phyloP scores from a whole-genome alignment of 345 rosid species.

The Laguncularia racemosa region DNA sequence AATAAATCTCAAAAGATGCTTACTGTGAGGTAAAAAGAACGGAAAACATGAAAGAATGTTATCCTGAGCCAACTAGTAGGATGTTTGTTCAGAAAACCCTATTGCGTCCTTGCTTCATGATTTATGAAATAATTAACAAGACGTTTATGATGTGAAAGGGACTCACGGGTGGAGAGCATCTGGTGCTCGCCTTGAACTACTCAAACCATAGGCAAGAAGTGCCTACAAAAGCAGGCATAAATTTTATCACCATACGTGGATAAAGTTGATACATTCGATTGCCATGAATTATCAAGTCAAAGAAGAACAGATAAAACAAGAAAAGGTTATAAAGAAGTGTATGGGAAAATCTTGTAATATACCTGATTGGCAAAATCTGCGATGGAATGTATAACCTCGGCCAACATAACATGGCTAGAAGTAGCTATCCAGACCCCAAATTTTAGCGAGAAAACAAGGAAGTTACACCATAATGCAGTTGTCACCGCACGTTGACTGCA shows the following conservation, averaged over 20 bases:
- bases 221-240: slow-evolving; percentile 49
- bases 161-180: slow-evolving; percentile 98
- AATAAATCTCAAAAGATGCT: no score
- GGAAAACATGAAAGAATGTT: no score
- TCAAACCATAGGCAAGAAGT: slow-evolving; percentile 93
- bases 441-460: slow-evolving; percentile 92
- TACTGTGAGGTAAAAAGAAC: no score
- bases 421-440: slow-evolving; percentile 86
- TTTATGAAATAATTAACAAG: no score
- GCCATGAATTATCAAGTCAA: background rate
- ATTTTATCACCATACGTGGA: slow-evolving; percentile 30
- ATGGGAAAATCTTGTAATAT: slow-evolving; percentile 2
- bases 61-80: no score
- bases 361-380: slow-evolving; percentile 99
- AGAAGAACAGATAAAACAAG: background rate
- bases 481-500: slow-evolving; percentile 94
- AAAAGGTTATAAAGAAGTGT: background rate
- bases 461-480: slow-evolving; percentile 95
- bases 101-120: no score
- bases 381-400: slow-evolving; percentile 88
- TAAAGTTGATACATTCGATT: background rate
- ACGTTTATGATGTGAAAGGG: no score
- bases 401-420: slow-evolving; percentile 95
- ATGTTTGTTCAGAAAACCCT: no score
- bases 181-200: slow-evolving; percentile 98